Base-by-base conservation (phyloP, 2,329 filamentous ascomycete species). In the Byssoonygena ceratinophila region DNA sequence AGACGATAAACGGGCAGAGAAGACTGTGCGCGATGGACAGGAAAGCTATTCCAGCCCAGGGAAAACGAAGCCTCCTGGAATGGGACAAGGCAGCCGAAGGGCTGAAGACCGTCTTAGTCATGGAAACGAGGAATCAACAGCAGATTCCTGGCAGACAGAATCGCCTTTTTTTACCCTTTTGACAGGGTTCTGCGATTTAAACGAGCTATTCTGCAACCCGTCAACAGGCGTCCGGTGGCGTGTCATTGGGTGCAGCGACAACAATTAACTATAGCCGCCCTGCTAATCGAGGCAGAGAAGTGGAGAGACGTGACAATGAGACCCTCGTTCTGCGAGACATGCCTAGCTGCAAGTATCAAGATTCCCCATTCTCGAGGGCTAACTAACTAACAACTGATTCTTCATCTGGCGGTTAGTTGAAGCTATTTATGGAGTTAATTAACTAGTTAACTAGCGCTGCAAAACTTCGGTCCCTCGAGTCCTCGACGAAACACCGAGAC, bases 141-240 rank as follows among this genome's bases (percentile, higher is more conserved):
- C 34, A 37, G 22, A 29, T 39, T n/a, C 29, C 34, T 27, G 40
- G 40, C 40, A 43, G 27, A 20, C 22, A 11, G n/a, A 6, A 20
- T 41, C 39, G 39, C 40, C 8, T 37, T 18, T 37, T 45, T 11
- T 14, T 11, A 7, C 16, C 31, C 14, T 14, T 36, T 14, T 25
- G 34, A 41, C 46, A 49, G 46, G 46, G 46, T 49, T 49, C 22
- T 49, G 22, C n/a, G 14, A 5, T 34, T 6, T 36, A 4, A 12
- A n/a, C 32, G 14, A 36, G 32, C 32, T 36, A 36, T 12, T n/a
- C 32, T 4, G 32, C 37, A 23, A 12, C 7, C 18, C 12, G 20
- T 16, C 27, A 32, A 18, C 11, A 25, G 1, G 7, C 39, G 39
- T 23, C 39, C 23, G 1, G 43, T 45, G 43, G 43, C 43, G 43